Evolutionary conservation across 163 green algal species (phyloP), one percentile per base, ranked within the genome.

Genomic region (Scenedesmus sp.): DNA sequence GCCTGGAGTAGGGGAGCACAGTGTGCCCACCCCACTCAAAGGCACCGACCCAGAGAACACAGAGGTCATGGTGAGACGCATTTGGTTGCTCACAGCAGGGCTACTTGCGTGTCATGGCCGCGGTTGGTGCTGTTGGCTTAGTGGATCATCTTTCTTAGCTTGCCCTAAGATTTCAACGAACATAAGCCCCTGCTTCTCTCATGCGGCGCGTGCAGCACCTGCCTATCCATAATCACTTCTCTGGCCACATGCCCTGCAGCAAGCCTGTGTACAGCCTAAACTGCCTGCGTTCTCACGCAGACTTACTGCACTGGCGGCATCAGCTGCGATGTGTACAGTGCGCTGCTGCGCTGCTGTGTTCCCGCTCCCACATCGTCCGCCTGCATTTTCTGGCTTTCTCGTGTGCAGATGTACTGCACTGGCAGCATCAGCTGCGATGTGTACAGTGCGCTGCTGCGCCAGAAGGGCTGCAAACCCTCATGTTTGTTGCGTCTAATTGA

Each of bases 231-330:
- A 46, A 46, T 46, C 34, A 46, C 34, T 46, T 46, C 34, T 46
- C 34, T 46, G 34, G 34, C 34, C 34, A 46, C 34, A 46, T 1
- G 34, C 34, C 34, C 34, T 46, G 34, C 34, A 46, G 34, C 34
- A 46, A 46, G 34, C 34, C 34, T 46, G 34, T 46, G 34, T 46
- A 46, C 34, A 46, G 34, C 34, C 34, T 46, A 46, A 57, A 7
- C 26, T 23, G 76, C 76, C 76, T 59, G 76, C 26, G 20, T 10
- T 0, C 62, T 81, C 16, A 55, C 93, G 60, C 92, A 96, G 96
- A 99, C 99, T 97, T 99, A 99, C 94, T 99, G 98, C 97, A 99
- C 98, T 10, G 98, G 98, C 7, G 98, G 98, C 93, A 99, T 99
- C 90, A 97, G 98, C 73, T 99, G 98, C 94, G 98, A 99, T 93